Evolutionary conservation across 768 basidiomycete genomes (phyloP).

Genomic region (Lactarius pseudohatsudake): DNA sequence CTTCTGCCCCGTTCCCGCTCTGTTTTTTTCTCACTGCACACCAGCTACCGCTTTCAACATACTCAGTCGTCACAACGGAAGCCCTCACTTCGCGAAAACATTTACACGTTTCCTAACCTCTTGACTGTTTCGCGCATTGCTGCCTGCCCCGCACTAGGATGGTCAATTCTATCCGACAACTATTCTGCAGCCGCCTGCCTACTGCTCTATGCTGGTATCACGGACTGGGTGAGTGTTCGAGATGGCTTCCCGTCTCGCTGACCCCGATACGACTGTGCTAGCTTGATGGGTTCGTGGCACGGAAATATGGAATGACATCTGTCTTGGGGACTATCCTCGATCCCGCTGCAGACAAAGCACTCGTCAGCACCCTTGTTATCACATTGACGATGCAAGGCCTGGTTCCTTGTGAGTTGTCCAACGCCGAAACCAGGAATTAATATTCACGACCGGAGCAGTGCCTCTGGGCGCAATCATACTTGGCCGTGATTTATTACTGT

Average conservation of each 20-base stretch:
- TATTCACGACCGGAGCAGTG: constrained; percentile 47
- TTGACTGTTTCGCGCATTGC: constrained; percentile 85
- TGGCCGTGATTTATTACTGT: constrained; percentile 84
- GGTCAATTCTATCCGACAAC: constrained; percentile 80
- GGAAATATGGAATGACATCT: constrained; percentile 80
- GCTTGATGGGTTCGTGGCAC: constrained; percentile 90
- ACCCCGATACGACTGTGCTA: constrained; percentile 37
- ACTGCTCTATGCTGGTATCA: constrained; percentile 88
- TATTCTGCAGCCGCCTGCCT: constrained; percentile 79
- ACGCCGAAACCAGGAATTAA: neutral
- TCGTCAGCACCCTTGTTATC: constrained; percentile 92
- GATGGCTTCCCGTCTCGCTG: neutral
- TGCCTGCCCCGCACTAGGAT: constrained; percentile 90
- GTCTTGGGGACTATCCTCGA: constrained; percentile 97
- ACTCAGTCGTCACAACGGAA: constrained; percentile 19
- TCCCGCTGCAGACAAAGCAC: constrained; percentile 93
- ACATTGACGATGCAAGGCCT: constrained; percentile 81
- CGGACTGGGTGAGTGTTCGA: constrained; percentile 64
- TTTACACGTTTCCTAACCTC: constrained; percentile 92
- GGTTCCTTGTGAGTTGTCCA: constrained; percentile 63
- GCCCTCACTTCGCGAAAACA: constrained; percentile 66
- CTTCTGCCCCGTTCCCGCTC: constrained; percentile 11
- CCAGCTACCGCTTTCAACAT: constrained; percentile 18
- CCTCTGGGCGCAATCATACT: constrained; percentile 84
- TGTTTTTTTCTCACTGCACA: neutral